phyloP scores from a whole-genome alignment of 345 rosid genomes.

The Acer saccharum region DNA sequence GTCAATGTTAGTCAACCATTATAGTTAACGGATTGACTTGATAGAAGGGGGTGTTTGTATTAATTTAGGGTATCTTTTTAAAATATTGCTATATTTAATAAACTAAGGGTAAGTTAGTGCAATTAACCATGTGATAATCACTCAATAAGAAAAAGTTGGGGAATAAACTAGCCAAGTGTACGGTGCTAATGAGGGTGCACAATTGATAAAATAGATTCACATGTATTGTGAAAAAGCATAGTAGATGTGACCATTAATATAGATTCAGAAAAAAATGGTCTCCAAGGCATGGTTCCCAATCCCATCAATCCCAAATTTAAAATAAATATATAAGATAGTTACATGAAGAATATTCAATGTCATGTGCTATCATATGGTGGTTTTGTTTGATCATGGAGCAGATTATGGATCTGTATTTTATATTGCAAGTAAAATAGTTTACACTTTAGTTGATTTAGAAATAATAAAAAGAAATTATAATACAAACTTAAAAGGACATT shows the following conservation, averaged over 20 bases:
- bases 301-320: not conserved
- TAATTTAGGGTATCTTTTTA: too few species aligned
- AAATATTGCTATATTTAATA: too few species aligned
- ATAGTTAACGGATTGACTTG: too few species aligned
- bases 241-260: not conserved
- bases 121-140: not conserved
- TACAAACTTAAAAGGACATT: too few species aligned
- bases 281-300: not conserved
- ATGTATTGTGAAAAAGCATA: not conserved
- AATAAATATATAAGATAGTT: not conserved
- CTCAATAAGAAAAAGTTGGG: not conserved
- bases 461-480: too few species aligned
- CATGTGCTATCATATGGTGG: constrained; percentile 4
- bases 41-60: too few species aligned
- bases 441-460: not conserved
- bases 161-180: not conserved
- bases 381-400: not conserved
- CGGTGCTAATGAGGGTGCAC: not conserved
- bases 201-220: not conserved
- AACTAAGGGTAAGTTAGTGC: too few species aligned
- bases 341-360: not conserved
- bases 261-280: too few species aligned
- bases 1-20: too few species aligned
- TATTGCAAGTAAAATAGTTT: not conserved
- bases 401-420: not conserved